Evolutionary conservation across 768 basidiomycete genomes (phyloP).

Genomic region (Leccinum olivaceopallidum): DNA sequence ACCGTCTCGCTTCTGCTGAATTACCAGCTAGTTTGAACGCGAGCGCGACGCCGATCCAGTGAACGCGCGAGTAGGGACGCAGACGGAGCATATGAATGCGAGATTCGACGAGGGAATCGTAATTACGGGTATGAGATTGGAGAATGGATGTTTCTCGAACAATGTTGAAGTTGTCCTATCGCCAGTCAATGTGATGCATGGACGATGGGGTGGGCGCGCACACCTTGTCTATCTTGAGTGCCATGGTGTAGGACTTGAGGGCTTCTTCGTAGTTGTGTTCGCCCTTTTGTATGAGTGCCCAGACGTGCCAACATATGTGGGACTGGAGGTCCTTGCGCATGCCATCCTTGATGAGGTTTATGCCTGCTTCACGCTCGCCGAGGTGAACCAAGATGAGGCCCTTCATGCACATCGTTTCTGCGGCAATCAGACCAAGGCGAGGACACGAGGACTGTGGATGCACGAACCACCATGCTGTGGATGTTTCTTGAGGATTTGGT

Average conservation of each 20-base stretch:
- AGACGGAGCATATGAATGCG: conserved; percentile 77
- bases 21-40: conserved; percentile 87
- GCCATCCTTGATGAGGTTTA: conserved; percentile 83
- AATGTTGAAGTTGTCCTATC: conserved; percentile 91
- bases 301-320: conserved; percentile 98
- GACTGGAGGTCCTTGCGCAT: conserved; percentile 78
- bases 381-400: conserved; percentile 83
- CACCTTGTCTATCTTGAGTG: conserved; percentile 87
- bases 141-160: conserved; percentile 88
- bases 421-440: background rate
- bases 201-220: conserved; percentile 21
- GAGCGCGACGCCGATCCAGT: conserved; percentile 89
- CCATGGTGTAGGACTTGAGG: conserved; percentile 88
- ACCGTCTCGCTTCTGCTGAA: conserved; percentile 62
- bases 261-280: conserved; percentile 96
- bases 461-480: conserved; percentile 93
- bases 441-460: background rate
- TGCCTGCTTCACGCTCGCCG: conserved; percentile 78
- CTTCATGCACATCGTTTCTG: conserved; percentile 97
- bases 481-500: conserved; percentile 92
- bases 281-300: conserved; percentile 91
- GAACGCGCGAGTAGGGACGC: conserved; percentile 79
- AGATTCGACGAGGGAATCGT: conserved; percentile 75
- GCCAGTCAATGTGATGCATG: conserved; percentile 4
- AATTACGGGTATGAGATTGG: conserved; percentile 84